Evolutionary conservation across 2,329 filamentous ascomycete genomes (phyloP).

Genomic region (Aspergillus hortae): DNA sequence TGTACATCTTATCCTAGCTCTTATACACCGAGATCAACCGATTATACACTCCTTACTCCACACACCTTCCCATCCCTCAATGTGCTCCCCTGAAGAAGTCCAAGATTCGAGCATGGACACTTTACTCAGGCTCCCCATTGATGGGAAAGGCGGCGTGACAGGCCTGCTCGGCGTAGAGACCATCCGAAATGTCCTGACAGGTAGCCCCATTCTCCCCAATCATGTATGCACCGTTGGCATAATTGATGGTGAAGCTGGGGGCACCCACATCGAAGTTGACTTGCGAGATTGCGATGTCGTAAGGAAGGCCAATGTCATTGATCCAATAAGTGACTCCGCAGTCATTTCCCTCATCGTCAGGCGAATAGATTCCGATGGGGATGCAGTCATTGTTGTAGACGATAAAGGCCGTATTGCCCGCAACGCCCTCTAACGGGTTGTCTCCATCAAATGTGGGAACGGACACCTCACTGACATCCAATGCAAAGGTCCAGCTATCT

Average conservation of each 20-base stretch:
- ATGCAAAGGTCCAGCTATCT: slow-evolving; percentile 1
- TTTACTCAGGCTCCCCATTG: background rate
- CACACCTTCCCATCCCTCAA: too few species aligned
- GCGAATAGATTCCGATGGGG: background rate
- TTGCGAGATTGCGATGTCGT: background rate
- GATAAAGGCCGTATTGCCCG: background rate
- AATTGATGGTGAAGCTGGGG: background rate
- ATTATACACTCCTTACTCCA: too few species aligned
- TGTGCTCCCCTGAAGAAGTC: background rate
- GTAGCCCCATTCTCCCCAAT: slow-evolving; percentile 1
- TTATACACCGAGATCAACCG: too few species aligned
- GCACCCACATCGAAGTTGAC: background rate
- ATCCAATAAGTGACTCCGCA: background rate
- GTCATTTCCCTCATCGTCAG: background rate
- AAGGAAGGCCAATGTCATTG: background rate
- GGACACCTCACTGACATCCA: background rate
- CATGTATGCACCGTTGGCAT: slow-evolving; percentile 1
- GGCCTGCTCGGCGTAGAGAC: background rate
- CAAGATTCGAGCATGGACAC: background rate
- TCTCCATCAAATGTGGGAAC: background rate
- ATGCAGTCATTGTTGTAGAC: slow-evolving; percentile 2
- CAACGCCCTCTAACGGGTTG: background rate
- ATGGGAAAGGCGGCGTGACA: background rate
- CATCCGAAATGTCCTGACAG: background rate
- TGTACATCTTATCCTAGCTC: too few species aligned